Evolutionary conservation across 164 flowering plant species (phyloP), one percentile per base, ranked within the genome.

Genomic region (Tinospora cordifolia): DNA sequence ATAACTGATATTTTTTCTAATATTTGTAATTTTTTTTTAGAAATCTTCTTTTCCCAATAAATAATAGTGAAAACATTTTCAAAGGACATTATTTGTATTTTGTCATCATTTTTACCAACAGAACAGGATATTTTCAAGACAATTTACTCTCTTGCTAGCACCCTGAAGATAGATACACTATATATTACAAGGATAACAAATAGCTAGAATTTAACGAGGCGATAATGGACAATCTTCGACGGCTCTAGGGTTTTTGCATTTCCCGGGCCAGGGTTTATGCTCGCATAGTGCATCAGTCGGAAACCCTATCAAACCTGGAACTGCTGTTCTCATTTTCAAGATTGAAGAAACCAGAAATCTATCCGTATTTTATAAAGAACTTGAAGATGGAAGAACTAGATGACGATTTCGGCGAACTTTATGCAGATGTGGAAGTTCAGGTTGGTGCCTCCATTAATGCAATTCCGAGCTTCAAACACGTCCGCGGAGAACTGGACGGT

Each of bases 341-440:
- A 40, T 38, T 34, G 38, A 66, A 65, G 25, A 41, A 68, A 63
- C 25, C 27, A 15, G 67, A 24, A 66, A 34, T 51, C 44, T 60
- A 34, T 21, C 60, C 8, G 6, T 36, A 44, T 46, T 7, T 25
- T 62, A 36, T 22, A 40, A 7, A 49, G 68, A 14, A 39, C 30
- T 72, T 1, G 41, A 12, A 41, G 8, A 79, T 76, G 82, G 82
- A 69, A 39, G 80, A 66, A 17, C 39, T 68, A 57, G 86, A 77
- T 8, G 88, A 88, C 72, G 91, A 88, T 79, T 90, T 90, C 69
- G 90, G 92, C 24, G 92, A 87, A 36, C 75, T 90, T 10, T 90
- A 90, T 72, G 84, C 84, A 0, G 92, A 86, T 49, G 82, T 84
- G 4, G 90, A 82, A 71, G 71, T 67, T 39, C 84, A 72, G 54